A percentile compares a stretch with the other conserved stretches of the same genome.
phyloP scores from a whole-genome alignment of 2,329 filamentous ascomycete species.

The Arachnopeziza araneosa region DNA sequence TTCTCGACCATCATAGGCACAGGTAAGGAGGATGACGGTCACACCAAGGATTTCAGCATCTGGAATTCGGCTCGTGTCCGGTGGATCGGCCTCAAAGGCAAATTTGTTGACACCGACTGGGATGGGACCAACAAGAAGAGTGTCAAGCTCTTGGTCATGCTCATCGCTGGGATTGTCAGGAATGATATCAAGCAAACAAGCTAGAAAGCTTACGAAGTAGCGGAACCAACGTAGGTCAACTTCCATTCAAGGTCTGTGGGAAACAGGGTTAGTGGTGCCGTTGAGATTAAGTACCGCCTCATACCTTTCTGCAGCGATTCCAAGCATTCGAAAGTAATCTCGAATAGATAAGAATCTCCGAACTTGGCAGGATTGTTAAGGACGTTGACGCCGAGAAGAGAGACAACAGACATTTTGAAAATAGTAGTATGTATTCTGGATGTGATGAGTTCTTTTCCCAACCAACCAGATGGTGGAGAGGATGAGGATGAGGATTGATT shows the following conservation, averaged over 20 bases:
- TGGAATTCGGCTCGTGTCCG: conserved; percentile 84
- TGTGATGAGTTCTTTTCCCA: background rate
- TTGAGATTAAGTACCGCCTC: conserved; percentile 13
- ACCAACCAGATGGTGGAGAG: background rate
- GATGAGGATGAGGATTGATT: background rate
- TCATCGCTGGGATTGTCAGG: conserved; percentile 42
- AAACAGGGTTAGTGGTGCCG: conserved; percentile 16
- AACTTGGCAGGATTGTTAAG: conserved; percentile 97
- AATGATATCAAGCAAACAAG: background rate
- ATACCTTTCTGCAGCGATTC: conserved; percentile 89
- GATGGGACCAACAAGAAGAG: conserved; percentile 93
- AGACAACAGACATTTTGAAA: conserved; percentile 81
- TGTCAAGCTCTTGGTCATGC: conserved; percentile 97
- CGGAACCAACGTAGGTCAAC: conserved; percentile 96
- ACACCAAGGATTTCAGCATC: conserved; percentile 94
- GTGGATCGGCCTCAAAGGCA: conserved; percentile 90
- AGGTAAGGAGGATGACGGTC: conserved; percentile 92
- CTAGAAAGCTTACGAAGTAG: conserved; percentile 68
- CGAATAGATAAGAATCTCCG: conserved; percentile 88
- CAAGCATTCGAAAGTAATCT: conserved; percentile 98
- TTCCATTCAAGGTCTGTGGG: conserved; percentile 93
- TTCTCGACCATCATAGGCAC: conserved; percentile 92
- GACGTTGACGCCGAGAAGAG: conserved; percentile 90
- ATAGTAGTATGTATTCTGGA: background rate
- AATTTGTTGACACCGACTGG: conserved; percentile 98